A percentile compares a stretch with the other conserved stretches of the same genome.
These are phyloP conservation scores for Vaccinium corymbosum DNA, from an alignment of 148 eudicot species.

Conservation along the genomic window DNA sequence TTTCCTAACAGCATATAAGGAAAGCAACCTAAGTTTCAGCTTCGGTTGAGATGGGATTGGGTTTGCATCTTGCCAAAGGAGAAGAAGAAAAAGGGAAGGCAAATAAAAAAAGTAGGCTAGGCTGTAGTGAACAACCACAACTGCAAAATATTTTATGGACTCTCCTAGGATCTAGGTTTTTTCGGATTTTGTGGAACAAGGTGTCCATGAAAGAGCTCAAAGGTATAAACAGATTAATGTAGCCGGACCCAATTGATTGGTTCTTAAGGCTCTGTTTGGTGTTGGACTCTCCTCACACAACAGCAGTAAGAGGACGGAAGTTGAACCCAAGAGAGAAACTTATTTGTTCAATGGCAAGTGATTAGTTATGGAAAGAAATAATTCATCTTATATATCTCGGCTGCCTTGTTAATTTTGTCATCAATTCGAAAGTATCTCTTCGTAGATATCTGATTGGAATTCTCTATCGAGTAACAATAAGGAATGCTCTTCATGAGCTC, in stretches of 20 bases:
- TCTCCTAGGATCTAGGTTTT: neutral
- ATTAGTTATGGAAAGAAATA: conserved; percentile 1
- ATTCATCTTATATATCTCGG: neutral
- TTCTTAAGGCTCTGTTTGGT: neutral
- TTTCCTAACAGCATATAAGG: neutral
- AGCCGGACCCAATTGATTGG: neutral
- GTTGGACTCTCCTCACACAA: neutral
- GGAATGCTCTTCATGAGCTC: neutral
- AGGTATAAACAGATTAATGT: neutral
- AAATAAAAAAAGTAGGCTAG: neutral
- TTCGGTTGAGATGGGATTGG: neutral
- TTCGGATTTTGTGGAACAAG: neutral
- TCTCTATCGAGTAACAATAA: neutral
- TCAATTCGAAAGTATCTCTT: neutral
- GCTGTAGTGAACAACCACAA: neutral
- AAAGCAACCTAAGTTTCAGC: neutral
- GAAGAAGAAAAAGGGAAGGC: neutral
- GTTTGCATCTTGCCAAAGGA: neutral
- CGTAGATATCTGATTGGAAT: conserved; percentile 1
- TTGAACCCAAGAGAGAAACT: neutral
- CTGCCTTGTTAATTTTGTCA: neutral
- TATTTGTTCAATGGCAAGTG: neutral
- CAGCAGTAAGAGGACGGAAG: neutral
- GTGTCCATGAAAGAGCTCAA: neutral
- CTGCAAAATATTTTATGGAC: neutral